phyloP scores from a whole-genome alignment of 805 yeast genomes.

The Saccharomyces mikatae region DNA sequence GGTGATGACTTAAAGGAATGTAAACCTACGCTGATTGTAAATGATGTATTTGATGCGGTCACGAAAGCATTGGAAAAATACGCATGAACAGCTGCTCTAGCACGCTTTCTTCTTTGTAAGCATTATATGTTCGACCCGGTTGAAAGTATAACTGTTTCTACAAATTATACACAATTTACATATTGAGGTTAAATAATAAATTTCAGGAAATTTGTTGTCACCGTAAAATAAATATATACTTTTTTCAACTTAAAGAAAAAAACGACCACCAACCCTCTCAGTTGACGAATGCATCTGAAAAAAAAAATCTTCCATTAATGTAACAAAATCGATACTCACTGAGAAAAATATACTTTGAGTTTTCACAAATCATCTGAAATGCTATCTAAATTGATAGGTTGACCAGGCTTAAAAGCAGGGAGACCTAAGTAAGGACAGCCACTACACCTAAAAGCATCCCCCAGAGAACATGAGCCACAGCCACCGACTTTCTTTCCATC shows the following conservation, averaged over 20 bases:
- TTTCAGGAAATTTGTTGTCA: neutral
- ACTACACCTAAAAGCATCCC: constrained; percentile 97
- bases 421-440: constrained; percentile 96
- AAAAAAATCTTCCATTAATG: neutral
- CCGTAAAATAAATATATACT: neutral
- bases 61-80: constrained; percentile 16
- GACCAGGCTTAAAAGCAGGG: constrained; percentile 98
- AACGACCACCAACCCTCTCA: neutral
- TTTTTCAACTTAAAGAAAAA: neutral
- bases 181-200: neutral
- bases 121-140: too few relatives aligned
- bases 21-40: constrained; percentile 42
- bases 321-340: neutral
- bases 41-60: constrained; percentile 48
- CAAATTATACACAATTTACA: neutral
- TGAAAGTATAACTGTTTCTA: neutral
- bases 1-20: constrained; percentile 36
- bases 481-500: constrained; percentile 91
- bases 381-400: constrained; percentile 66
- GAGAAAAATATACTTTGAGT: neutral
- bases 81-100: neutral
- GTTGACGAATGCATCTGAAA: neutral
- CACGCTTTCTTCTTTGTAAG: neutral
- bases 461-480: constrained; percentile 93
- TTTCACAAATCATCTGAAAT: constrained; percentile 66